A percentile compares a stretch with the other conserved stretches of the same genome.
phyloP scores from a whole-genome alignment of 1,284 basidiomycete genomes.

The Ustilago trichophora region DNA sequence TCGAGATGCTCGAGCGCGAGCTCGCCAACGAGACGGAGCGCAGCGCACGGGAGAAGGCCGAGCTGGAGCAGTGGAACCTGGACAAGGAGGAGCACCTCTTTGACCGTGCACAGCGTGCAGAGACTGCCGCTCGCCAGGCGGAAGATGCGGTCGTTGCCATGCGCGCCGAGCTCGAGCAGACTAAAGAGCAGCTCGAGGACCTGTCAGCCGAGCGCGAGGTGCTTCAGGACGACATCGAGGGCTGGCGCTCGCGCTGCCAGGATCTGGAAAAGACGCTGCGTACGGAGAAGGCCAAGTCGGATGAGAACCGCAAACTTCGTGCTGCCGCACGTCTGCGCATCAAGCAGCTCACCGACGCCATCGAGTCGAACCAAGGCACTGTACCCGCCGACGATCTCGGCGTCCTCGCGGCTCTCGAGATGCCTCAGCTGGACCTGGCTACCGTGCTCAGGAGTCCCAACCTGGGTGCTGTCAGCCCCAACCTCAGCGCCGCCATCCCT shows the following conservation, averaged over 20 bases:
- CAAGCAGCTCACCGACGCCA: conserved; percentile 43
- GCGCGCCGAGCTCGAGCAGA: conserved; percentile 28
- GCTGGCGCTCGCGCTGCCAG: conserved; percentile 61
- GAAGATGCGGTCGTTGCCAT: conserved; percentile 17
- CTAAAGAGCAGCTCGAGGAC: conserved; percentile 51
- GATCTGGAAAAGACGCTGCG: conserved; percentile 58
- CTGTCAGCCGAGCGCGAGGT: conserved; percentile 61
- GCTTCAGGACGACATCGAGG: conserved; percentile 61
- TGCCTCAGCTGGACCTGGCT: conserved; percentile 36
- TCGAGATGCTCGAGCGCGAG: conserved; percentile 50
- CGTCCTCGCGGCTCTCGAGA: conserved; percentile 32
- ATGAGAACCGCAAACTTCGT: conserved; percentile 47
- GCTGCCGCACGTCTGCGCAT: conserved; percentile 46
- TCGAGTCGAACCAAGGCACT: conserved; percentile 21
- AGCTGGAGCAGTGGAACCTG: conserved; percentile 53
- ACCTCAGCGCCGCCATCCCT: conserved; percentile 1
- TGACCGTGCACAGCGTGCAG: conserved; percentile 43
- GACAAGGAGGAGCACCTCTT: conserved; percentile 50
- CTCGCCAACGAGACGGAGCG: conserved; percentile 47
- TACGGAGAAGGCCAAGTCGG: conserved; percentile 48
- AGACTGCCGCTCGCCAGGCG: conserved; percentile 22
- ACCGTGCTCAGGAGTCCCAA: conserved; percentile 43
- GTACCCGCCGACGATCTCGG: conserved; percentile 45
- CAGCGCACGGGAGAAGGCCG: conserved; percentile 41
- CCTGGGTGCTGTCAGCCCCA: conserved; percentile 40